Evolutionary conservation across 2,329 filamentous ascomycete genomes (phyloP).

Genomic region (Fusarium sp.): DNA sequence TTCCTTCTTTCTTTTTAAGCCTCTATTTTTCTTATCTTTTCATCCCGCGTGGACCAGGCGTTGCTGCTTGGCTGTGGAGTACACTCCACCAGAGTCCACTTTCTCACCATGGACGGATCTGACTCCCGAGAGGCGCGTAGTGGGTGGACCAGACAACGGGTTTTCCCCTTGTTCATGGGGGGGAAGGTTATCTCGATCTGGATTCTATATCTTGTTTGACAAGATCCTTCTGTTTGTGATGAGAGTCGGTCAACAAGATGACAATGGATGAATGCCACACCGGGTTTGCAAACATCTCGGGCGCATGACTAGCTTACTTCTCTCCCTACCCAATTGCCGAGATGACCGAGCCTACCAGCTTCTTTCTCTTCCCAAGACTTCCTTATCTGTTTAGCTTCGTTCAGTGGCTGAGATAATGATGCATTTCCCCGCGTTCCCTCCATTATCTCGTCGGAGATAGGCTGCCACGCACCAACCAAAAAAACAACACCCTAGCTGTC

Average conservation of each 20-base stretch:
- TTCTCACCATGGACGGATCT: constrained; percentile 2
- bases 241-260: not conserved
- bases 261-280: not conserved
- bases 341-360: not conserved
- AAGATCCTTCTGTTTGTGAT: not conserved
- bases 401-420: constrained; percentile 36
- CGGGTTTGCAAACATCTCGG: not conserved
- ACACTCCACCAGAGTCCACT: constrained; percentile 1
- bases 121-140: not conserved
- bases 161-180: not conserved
- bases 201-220: not conserved
- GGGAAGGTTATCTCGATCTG: not conserved
- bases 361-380: not conserved
- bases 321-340: constrained; percentile 16
- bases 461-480: constrained; percentile 16
- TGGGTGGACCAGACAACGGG: constrained; percentile 1
- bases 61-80: not conserved
- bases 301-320: not conserved
- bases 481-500: not conserved
- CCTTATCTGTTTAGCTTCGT: constrained; percentile 28
- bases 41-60: not conserved
- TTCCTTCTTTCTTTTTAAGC: not conserved
- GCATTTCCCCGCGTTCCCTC: constrained; percentile 31
- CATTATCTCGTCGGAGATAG: constrained; percentile 29
- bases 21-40: not conserved